These are phyloP conservation scores for Rhodomyrtus tomentosa DNA, from an alignment of 345 rosid genomes.

Conservation along the genomic window DNA sequence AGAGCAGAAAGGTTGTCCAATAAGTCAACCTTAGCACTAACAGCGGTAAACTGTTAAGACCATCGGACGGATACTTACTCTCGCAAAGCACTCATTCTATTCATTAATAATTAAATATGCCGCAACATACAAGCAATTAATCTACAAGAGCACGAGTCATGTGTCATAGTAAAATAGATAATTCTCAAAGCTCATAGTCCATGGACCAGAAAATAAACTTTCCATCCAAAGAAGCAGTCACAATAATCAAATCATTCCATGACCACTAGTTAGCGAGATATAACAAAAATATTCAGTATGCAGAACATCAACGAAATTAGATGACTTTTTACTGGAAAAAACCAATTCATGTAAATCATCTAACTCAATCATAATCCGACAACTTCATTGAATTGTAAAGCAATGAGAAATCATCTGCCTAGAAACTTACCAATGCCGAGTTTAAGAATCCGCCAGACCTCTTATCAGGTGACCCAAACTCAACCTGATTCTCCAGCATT, in stretches of 20 bases:
- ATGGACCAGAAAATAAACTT: not conserved
- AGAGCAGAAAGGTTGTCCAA: not conserved
- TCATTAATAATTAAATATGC: not conserved
- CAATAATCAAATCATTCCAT: not conserved
- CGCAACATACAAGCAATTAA: not conserved
- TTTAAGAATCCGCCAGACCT: slow-evolving; percentile 72
- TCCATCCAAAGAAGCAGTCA: not conserved
- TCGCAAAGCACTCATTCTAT: not conserved
- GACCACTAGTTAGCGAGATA: not conserved
- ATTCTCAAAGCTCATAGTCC: not conserved
- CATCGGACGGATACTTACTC: not conserved
- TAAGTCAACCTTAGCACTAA: not conserved
- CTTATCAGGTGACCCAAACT: slow-evolving; percentile 87
- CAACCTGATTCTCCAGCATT: slow-evolving; percentile 86
- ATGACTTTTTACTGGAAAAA: not conserved
- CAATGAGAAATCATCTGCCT: not conserved
- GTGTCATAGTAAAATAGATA: not conserved
- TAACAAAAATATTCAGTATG: not conserved
- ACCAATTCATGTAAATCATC: not conserved
- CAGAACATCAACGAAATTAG: not conserved
- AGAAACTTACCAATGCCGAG: slow-evolving; percentile 30
- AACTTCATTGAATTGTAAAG: not conserved
- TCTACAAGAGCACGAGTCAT: not conserved
- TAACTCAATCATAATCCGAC: not conserved
- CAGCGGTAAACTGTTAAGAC: not conserved